Evolutionary conservation across 306 rosid species (phyloP).

Genomic region (Ormosia emarginata): DNA sequence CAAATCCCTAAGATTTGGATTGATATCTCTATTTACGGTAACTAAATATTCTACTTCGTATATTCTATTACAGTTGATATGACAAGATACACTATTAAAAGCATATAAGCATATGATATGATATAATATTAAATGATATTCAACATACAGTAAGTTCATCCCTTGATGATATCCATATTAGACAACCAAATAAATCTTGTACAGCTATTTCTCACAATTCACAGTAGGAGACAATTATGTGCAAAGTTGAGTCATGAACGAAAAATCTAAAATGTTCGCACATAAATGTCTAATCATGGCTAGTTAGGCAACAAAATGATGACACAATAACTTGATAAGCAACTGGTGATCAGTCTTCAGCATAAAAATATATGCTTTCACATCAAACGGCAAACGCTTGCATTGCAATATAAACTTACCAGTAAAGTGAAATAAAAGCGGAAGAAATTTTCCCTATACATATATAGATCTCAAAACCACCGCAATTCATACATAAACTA

Average conservation of each 20-base stretch:
- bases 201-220: background rate
- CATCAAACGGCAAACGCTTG: background rate
- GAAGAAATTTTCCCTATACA: background rate
- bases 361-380: background rate
- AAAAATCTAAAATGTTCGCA: background rate
- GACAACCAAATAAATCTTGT: background rate
- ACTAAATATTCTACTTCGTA: no score
- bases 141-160: background rate
- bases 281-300: background rate
- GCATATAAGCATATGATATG: no score
- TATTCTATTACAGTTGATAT: no score
- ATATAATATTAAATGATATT: no score
- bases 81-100: no score
- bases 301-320: background rate
- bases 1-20: no score
- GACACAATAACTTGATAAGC: background rate
- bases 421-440: background rate
- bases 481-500: background rate
- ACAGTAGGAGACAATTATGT: background rate
- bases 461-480: background rate
- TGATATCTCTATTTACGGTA: no score
- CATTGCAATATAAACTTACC: background rate
- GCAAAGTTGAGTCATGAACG: background rate
- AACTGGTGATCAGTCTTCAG: background rate
- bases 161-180: background rate